Evolutionary conservation across 2,329 filamentous ascomycete genomes (phyloP), one percentile per base, ranked within the genome.

Genomic region (Dothistroma septosporum): DNA sequence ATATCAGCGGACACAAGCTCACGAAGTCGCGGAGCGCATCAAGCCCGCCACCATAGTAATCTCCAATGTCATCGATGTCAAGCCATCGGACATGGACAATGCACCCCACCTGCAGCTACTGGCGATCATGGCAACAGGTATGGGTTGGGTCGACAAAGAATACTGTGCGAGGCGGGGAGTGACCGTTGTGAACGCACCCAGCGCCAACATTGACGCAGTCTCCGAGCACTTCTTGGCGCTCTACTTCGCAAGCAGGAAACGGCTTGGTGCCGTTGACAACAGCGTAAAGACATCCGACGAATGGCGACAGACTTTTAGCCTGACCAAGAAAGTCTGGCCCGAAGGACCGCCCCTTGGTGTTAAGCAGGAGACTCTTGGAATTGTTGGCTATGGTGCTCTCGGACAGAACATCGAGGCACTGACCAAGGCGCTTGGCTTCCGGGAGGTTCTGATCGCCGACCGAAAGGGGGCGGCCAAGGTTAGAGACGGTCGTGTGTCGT

Each of bases 1-100:
- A 47, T 65, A 66, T 14, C 46, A 57, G 44, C 57, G 57, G 48
- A 78, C 77, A 11, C 58, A 71, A 6, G 69, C 73, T 11, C 54
- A 72, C 32, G 58, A 66, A 19, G 61, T 66, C 11, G 61, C 63
- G 22, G 62, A 64, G 14, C 52, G 64, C 9, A 65, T 66, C 44
- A 65, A 63, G 33, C 60, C 60, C 22, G 62, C 64, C 16, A 66
- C 64, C 1, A 66, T 66, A 5, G 64, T 64, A 4, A 66, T 66
- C 8, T 65, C 62, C 12, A 66, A 66, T 54, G 53, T 65, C 16
- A 56, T 63, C 37, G 46, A 61, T 24, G 64, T 66, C 50, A 63
- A 55, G 41, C 62, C 64, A 28, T 59, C 59, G 12, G 62, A 66
- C 31, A 66, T 66, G 64, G 64, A 66, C 47, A 41, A 61, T 49